Evolutionary conservation across 2,329 filamentous ascomycete species (phyloP), one percentile per base, ranked within the genome.

Genomic region (Pseudocercospora eumusae): DNA sequence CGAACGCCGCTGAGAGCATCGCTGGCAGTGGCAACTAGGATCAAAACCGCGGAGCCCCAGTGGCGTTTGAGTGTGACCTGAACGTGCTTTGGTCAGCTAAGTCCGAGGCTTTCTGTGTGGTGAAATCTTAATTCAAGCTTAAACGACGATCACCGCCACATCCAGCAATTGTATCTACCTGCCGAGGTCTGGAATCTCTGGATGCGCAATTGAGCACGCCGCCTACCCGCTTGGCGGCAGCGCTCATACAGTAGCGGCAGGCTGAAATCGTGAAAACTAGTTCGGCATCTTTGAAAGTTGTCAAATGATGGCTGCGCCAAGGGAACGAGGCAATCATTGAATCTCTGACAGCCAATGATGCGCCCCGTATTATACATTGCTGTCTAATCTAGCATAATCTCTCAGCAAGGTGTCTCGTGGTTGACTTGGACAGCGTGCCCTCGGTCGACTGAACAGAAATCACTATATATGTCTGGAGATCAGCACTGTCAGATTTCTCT

Each of bases 191-290:
- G 53, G 13, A 42, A 25, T 33, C 28, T 57, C 36, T 56, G 53
- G 13, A 42, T 42, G 53, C 28, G 18, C 21, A 28, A 28, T 28
- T 52, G 23, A 28, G 47, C 60, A 69, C 76, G 2, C 79, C 77
- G 13, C 70, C 79, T 13, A 78, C 77, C 3, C 73, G 78, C 20
- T 27, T 50, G 18, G 45, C 72, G 77, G 79, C 61, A 73, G 71
- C 42, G 76, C 76, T 2, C 70, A n/a, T n/a, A n/a, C n/a, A n/a
- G 79, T 21, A 79, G 79, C 66, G 71, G 66, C 25, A 71, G 72
- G 62, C 78, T 79, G 76, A 72, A 27, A 50, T 50, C 21, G 45
- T 23, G 7, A 50, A 50, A 50, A 23, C 15, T 10, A 50, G 8
- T 23, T 23, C 23, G 45, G 45, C 45, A 50, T 50, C 45, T 20